Evolutionary conservation across 2,329 filamentous ascomycete species (phyloP).

Genomic region (Penicillium sp.): DNA sequence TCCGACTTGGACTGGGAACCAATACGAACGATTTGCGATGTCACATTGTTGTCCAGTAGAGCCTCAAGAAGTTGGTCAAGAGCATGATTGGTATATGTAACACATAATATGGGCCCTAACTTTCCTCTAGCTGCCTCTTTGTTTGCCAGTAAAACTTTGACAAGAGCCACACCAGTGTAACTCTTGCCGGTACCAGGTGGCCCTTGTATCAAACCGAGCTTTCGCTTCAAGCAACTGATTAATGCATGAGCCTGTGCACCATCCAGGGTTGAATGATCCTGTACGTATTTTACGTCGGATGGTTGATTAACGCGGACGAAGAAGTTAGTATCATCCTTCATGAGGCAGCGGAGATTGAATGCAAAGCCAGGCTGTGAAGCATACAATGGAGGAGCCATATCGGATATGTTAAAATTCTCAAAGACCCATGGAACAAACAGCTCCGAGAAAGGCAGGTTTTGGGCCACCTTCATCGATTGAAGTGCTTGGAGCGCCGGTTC

Average conservation of each 20-base stretch:
- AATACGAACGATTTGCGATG: slow-evolving; percentile 57
- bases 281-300: slow-evolving; percentile 18
- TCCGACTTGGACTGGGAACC: slow-evolving; percentile 59
- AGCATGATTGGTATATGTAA: slow-evolving; percentile 55
- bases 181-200: slow-evolving; percentile 32
- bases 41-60: slow-evolving; percentile 42
- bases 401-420: slow-evolving; percentile 13
- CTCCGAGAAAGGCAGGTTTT: slow-evolving; percentile 51
- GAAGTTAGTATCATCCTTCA: slow-evolving; percentile 25
- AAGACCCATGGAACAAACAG: slow-evolving; percentile 33
- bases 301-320: slow-evolving; percentile 12
- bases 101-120: slow-evolving; percentile 49
- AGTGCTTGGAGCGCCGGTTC: slow-evolving; percentile 56
- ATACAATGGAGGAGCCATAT: slow-evolving; percentile 52
- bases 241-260: slow-evolving; percentile 22
- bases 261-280: slow-evolving; percentile 20
- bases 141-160: slow-evolving; percentile 31
- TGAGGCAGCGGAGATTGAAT: slow-evolving; percentile 40
- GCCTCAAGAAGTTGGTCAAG: slow-evolving; percentile 61
- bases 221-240: slow-evolving; percentile 15
- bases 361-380: slow-evolving; percentile 48
- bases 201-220: slow-evolving; percentile 28
- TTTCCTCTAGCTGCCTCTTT: slow-evolving; percentile 17
- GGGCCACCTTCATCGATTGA: slow-evolving; percentile 50
- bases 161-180: slow-evolving; percentile 28